Conservation (phyloP, 2,329 filamentous ascomycete species). For the Immersiporthe knoxdaviesiana region DNA sequence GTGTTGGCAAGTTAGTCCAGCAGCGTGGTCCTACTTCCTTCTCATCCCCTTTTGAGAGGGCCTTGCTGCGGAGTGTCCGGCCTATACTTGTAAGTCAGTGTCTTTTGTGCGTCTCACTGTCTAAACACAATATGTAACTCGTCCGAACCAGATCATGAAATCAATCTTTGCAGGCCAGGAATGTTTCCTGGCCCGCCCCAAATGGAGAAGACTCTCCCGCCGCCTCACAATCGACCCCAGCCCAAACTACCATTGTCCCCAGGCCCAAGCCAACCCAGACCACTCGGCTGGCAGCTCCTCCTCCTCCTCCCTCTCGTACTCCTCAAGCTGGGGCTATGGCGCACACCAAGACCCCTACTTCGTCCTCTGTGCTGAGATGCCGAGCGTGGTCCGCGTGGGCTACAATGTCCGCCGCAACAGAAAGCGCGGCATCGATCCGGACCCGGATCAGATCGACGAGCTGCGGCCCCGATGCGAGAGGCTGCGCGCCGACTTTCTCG, state of each 20-base stretch:
- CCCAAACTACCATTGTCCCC: slow-evolving; percentile 28
- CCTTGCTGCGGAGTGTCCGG: slow-evolving; percentile 44
- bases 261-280: slow-evolving; percentile 16
- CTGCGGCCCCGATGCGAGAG: slow-evolving; percentile 37
- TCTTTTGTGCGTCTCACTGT: not conserved
- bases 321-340: too few species aligned
- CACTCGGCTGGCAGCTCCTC: not conserved
- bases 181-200: slow-evolving; percentile 43
- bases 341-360: slow-evolving; percentile 40
- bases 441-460: slow-evolving; percentile 36
- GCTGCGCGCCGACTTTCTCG: slow-evolving; percentile 37
- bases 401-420: slow-evolving; percentile 40
- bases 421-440: slow-evolving; percentile 36
- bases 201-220: slow-evolving; percentile 43
- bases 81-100: slow-evolving; percentile 41
- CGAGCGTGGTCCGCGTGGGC: slow-evolving; percentile 39
- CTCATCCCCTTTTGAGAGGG: slow-evolving; percentile 41
- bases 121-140: not conserved
- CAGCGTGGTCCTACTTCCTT: slow-evolving; percentile 44
- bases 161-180: slow-evolving; percentile 42
- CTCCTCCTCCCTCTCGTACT: not conserved
- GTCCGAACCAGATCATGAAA: slow-evolving; percentile 41
- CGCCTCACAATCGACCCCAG: slow-evolving; percentile 36
- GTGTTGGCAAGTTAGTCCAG: slow-evolving; percentile 44
- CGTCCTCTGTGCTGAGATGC: slow-evolving; percentile 40